Evolutionary conservation across 2,329 filamentous ascomycete species (phyloP).

Genomic region (Leptographium flavum): DNA sequence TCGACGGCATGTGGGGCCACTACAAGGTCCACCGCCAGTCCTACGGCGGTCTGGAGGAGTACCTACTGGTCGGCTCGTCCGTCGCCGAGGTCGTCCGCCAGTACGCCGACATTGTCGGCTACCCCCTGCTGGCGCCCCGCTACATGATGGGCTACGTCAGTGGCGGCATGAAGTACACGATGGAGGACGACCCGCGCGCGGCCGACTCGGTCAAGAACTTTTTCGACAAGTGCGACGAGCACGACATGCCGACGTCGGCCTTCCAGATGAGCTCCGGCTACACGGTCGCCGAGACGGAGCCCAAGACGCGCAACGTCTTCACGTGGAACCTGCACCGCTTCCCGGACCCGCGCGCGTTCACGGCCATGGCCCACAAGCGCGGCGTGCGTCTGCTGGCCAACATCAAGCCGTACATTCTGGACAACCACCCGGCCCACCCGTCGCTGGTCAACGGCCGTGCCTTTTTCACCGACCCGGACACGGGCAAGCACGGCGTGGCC

Average conservation of each 20-base stretch:
- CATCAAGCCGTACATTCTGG: slow-evolving; percentile 58
- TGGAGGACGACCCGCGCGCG: slow-evolving; percentile 35
- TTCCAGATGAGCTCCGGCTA: slow-evolving; percentile 64
- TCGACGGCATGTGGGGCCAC: slow-evolving; percentile 62
- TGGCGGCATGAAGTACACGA: slow-evolving; percentile 43
- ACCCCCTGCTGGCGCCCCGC: slow-evolving; percentile 51
- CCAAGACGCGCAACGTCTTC: slow-evolving; percentile 56
- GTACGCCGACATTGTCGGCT: slow-evolving; percentile 55
- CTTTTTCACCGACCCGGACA: slow-evolving; percentile 47
- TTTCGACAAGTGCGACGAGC: slow-evolving; percentile 42
- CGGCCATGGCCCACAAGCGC: slow-evolving; percentile 43
- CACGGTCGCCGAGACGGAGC: slow-evolving; percentile 50
- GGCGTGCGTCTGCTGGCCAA: slow-evolving; percentile 58
- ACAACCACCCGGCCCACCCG: slow-evolving; percentile 51
- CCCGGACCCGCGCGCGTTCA: slow-evolving; percentile 50
- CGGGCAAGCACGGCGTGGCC: slow-evolving; percentile 37
- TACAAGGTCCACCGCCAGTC: slow-evolving; percentile 65
- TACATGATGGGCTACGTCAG: slow-evolving; percentile 63
- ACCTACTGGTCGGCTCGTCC: slow-evolving; percentile 51
- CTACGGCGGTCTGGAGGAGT: slow-evolving; percentile 58
- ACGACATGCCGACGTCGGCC: slow-evolving; percentile 56
- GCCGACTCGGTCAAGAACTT: slow-evolving; percentile 47
- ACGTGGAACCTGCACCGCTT: slow-evolving; percentile 61
- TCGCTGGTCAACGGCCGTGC: slow-evolving; percentile 43
- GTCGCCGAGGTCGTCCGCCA: slow-evolving; percentile 49